Evolutionary conservation across 202 grass and related monocot genomes (phyloP).

Genomic region (Setaria viridis): DNA sequence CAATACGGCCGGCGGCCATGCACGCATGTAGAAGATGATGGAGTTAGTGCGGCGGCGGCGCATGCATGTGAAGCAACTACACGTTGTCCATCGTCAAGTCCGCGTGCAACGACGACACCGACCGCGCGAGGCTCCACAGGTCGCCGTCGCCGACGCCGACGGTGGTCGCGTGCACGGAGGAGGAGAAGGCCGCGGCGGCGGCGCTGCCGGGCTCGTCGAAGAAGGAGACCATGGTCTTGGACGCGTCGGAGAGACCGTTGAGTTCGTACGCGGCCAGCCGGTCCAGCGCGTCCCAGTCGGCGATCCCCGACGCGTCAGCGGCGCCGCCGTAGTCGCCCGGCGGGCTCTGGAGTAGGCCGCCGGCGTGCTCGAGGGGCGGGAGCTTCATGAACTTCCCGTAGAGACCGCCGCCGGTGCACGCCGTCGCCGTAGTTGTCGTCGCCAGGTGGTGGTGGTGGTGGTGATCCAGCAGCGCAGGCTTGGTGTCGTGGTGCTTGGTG

Average conservation of each 20-base stretch:
- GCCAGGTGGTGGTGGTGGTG: conserved; percentile 6
- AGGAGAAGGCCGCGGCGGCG: not conserved
- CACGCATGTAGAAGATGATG: not conserved
- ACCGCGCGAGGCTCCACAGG: conserved; percentile 85
- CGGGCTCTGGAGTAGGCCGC: conserved; percentile 19
- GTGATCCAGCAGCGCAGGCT: conserved; percentile 27
- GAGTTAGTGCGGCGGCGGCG: conserved; percentile 22
- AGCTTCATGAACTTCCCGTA: conserved; percentile 68
- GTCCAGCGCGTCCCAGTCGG: conserved; percentile 75
- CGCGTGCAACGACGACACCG: conserved; percentile 50
- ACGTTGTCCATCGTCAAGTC: conserved; percentile 57
- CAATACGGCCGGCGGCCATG: not conserved
- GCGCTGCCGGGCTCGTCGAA: conserved; percentile 45
- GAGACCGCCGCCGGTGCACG: not conserved
- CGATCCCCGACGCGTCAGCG: conserved; percentile 12
- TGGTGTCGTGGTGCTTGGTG: conserved; percentile 51
- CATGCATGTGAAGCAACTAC: conserved; percentile 31
- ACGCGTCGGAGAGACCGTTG: conserved; percentile 53
- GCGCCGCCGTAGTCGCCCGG: conserved; percentile 8
- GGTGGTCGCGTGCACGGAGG: conserved; percentile 5
- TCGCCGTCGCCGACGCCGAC: conserved; percentile 57
- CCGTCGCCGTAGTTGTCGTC: not conserved
- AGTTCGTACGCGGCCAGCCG: conserved; percentile 61
- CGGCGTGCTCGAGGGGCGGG: conserved; percentile 63
- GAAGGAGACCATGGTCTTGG: conserved; percentile 47